Base-by-base conservation (phyloP, 768 basidiomycete species). In the Hirschioporus abietinus region DNA sequence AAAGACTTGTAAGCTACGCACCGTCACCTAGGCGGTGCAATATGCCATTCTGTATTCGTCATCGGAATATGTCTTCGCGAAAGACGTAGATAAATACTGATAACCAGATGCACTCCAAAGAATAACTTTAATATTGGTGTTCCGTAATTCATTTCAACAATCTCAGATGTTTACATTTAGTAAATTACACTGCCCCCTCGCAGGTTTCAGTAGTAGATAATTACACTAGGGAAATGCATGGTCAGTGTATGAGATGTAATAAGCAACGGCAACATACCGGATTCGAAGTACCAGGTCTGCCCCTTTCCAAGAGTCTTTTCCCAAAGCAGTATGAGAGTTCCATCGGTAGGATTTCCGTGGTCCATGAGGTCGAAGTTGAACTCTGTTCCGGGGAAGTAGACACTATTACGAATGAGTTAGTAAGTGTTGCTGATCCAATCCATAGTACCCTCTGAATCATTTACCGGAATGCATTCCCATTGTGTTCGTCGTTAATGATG, bases 241-340 rank as follows among this genome's bases (percentile, higher is more conserved):
- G 42, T 52, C 12, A 52, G 42, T 15, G 20, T 15, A 52, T 10
- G 42, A 36, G 42, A 15, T 12, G 20, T 52, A 52, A 52, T 15
- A 52, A 5, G 12, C 42, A 52, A 3, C 12, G 42, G 30, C 20
- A 15, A 52, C 42, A 15, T 61, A 61, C 60, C 60, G 12, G 5
- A 2, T 15, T 73, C 74, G 71, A 83, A 78, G 26, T 69, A 77
- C 87, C 87, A 88, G 3, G 82, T 78, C 75, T 88, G 87, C 70
- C 86, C 85, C 23, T 77, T 62, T 3, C 81, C 84, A 0, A 71
- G 73, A 85, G 84, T 86, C 20, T 76, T 76, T 17, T 69, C 70
- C 85, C 86, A 87, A 27, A 86, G 64, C 1, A 79, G 77, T 25
- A 88, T 72, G 0, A 77, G 76, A 0, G 81, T 83, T 6, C 84